Conservation (phyloP, 2,329 filamentous ascomycete species). For the Phyllosticta paracitricarpa region DNA sequence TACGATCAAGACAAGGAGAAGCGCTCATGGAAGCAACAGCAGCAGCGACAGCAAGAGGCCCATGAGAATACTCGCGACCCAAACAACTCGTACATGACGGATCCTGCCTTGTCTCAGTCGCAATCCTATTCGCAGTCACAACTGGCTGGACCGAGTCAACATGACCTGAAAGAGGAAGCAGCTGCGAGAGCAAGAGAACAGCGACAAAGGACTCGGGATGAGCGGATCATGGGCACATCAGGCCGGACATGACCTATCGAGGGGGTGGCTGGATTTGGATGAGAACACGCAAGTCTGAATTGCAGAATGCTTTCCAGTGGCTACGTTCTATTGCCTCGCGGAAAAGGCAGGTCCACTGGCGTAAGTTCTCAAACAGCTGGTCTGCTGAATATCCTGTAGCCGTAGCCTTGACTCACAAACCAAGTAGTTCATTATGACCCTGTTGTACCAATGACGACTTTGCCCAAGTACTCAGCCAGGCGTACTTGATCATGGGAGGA, state of each 20-base stretch:
- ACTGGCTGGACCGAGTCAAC: neutral
- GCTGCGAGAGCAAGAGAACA: neutral
- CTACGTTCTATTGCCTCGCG: neutral
- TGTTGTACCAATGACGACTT: neutral
- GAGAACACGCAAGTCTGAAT: neutral
- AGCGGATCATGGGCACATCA: constrained; percentile 11
- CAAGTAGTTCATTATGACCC: neutral
- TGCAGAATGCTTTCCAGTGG: neutral
- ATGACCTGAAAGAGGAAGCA: neutral
- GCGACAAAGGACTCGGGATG: constrained; percentile 6
- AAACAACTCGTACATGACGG: constrained; percentile 7
- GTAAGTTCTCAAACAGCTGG: neutral
- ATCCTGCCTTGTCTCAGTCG: constrained; percentile 7
- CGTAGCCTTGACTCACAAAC: neutral
- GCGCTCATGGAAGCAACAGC: constrained; percentile 19
- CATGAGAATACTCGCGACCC: neutral
- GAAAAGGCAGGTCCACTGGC: neutral
- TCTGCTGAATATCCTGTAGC: neutral
- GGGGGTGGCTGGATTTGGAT: neutral
- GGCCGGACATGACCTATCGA: constrained; percentile 1
- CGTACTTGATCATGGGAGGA: neutral
- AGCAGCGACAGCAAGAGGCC: constrained; percentile 12
- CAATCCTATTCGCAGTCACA: neutral
- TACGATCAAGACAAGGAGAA: constrained; percentile 54
- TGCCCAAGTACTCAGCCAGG: neutral